Evolutionary conservation across 1,284 basidiomycete genomes (phyloP), one percentile per base, ranked within the genome.

Genomic region (Ustilago nuda): DNA sequence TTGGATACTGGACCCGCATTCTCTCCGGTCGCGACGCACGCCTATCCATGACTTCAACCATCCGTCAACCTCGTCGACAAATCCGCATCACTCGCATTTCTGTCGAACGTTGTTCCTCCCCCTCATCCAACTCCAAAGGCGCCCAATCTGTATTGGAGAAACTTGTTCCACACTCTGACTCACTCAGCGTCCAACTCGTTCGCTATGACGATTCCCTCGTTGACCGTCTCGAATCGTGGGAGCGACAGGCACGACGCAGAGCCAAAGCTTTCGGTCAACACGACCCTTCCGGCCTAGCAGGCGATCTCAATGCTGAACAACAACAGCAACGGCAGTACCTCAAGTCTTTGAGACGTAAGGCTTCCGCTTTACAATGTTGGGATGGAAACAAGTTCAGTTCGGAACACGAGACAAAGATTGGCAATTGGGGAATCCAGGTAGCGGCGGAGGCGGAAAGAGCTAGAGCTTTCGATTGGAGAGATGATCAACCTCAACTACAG

Each of bases 1-100:
- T 79, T 1, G 79, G 79, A 15, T 82, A 82, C 65, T 82, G 80
- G 80, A 68, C 73, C 4, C 61, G 80, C 4, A 77, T 82, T 3
- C 74, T 82, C 7, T 58, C 76, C 19, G 69, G 66, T 9, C 46
- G 61, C 3, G 80, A 82, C 45, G 69, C 80, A 32, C 70, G 80
- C 13, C 48, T 72, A 0, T 61, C 59, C 8, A 70, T 77, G 63
- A 77, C 58, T 19, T 61, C 61, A 12, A 27, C 39, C 12, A 19
- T 68, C 2, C 56, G 61, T 17, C 73, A 76, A 37, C 61, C 63
- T 17, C 60, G 66, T 11, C 69, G 80, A n/a, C 61, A 56, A 35
- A 66, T 82, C 35, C 69, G 72, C 41, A 77, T 82, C 56, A 71
- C 68, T 4, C 68, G 76, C 33, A 76, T 82, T 59, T 61, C 58